A percentile compares a stretch with the other conserved stretches of the same genome.
phyloP scores from a whole-genome alignment of 306 rosid genomes.

The Castanea sativa region DNA sequence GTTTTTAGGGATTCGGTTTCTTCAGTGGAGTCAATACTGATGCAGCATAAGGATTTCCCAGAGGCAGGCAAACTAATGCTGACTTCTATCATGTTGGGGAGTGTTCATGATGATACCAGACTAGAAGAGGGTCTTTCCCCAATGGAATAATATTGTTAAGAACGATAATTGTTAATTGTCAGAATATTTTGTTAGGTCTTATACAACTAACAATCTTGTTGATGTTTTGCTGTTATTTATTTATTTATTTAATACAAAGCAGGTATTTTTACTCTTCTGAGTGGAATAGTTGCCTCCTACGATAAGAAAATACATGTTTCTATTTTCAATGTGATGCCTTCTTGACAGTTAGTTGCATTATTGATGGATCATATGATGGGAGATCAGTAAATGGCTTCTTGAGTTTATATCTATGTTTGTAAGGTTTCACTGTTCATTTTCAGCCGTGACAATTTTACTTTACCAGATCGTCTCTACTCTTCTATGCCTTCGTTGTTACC shows the following conservation, averaged over 20 bases:
- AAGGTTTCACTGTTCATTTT: too few relatives aligned
- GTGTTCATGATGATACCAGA: slow-evolving; percentile 40
- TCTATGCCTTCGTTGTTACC: too few relatives aligned
- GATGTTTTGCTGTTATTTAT: background rate
- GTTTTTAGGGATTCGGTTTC: slow-evolving; percentile 35
- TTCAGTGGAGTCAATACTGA: slow-evolving; percentile 76
- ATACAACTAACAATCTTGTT: background rate
- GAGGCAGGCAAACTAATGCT: slow-evolving; percentile 93
- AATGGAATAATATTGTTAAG: slow-evolving; percentile 47
- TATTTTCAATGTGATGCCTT: too few relatives aligned
- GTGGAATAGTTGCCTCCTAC: too few relatives aligned
- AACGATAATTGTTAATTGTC: slow-evolving; percentile 2
- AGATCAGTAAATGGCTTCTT: too few relatives aligned
- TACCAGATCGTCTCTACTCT: too few relatives aligned
- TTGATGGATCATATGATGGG: too few relatives aligned
- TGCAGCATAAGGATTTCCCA: slow-evolving; percentile 83
- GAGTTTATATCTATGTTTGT: too few relatives aligned
- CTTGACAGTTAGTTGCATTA: too few relatives aligned
- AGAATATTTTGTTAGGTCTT: background rate
- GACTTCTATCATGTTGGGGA: slow-evolving; percentile 79
- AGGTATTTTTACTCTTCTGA: background rate
- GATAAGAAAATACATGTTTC: too few relatives aligned
- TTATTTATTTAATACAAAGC: background rate
- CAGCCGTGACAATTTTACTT: too few relatives aligned
- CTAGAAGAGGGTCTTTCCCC: slow-evolving; percentile 51